Evolutionary conservation across 2,329 filamentous ascomycete genomes (phyloP).

Genomic region (Chaetomium sp.): DNA sequence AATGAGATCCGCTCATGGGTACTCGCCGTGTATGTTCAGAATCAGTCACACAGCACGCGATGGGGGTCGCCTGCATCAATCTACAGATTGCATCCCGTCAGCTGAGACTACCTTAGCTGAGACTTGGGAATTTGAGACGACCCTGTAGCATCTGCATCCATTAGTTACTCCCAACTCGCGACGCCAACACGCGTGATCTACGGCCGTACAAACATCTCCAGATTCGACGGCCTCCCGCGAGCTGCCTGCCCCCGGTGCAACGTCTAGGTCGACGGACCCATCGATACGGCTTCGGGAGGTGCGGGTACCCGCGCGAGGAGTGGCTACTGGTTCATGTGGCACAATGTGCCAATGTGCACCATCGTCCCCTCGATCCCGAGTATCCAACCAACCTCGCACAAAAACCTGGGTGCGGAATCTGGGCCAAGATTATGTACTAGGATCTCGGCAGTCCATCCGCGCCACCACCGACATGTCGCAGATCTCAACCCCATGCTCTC

Average conservation of each 20-base stretch:
- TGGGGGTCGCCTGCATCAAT: background rate
- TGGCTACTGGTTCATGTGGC: background rate
- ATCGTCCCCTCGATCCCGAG: slow-evolving; percentile 19
- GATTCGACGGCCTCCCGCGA: slow-evolving; percentile 27
- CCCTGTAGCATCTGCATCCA: background rate
- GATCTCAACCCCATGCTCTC: slow-evolving; percentile 8
- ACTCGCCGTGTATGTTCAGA: background rate
- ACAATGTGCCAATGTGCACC: slow-evolving; percentile 9
- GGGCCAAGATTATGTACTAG: slow-evolving; percentile 8
- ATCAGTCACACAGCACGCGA: slow-evolving; percentile 3
- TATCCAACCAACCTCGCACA: slow-evolving; percentile 22
- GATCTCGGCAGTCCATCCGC: slow-evolving; percentile 30
- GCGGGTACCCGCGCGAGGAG: slow-evolving; percentile 17
- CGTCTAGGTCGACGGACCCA: slow-evolving; percentile 20
- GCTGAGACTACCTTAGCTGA: background rate
- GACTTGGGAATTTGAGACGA: background rate
- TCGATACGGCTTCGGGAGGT: slow-evolving; percentile 29
- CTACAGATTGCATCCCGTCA: background rate
- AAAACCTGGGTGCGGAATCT: slow-evolving; percentile 24
- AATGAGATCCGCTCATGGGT: background rate
- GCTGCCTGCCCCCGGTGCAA: slow-evolving; percentile 16
- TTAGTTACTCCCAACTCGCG: background rate
- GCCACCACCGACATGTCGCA: slow-evolving; percentile 23
- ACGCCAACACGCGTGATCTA: slow-evolving; percentile 23
- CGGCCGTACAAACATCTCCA: slow-evolving; percentile 31